Evolutionary conservation across 306 rosid species (phyloP).

Genomic region (Trichosanthes cucumerina): DNA sequence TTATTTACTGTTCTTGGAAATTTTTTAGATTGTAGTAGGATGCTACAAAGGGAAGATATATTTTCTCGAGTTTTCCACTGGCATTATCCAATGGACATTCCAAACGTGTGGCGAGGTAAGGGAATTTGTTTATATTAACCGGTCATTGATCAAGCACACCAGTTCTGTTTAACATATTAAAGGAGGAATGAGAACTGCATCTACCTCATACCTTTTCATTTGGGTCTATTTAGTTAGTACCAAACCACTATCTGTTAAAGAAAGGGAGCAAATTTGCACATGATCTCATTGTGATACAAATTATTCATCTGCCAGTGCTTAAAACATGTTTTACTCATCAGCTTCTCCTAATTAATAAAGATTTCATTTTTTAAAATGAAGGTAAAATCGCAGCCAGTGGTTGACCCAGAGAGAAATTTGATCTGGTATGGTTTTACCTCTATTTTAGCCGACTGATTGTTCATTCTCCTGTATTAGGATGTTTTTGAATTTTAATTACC

Average conservation of each 20-base stretch:
- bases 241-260: not conserved
- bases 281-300: not conserved
- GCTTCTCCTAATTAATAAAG: constrained; percentile 10
- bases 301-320: not conserved
- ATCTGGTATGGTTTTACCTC: constrained; percentile 36
- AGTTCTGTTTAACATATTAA: not conserved
- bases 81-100: constrained; percentile 65
- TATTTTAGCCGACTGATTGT: not conserved
- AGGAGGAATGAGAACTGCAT: not conserved
- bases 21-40: constrained; percentile 77
- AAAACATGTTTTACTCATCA: not conserved
- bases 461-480: not conserved
- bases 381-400: constrained; percentile 86
- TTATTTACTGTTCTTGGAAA: not conserved
- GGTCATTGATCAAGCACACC: not conserved
- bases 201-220: not conserved
- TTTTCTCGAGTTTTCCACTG: constrained; percentile 61
- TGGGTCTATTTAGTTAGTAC: not conserved
- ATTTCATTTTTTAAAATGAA: constrained; percentile 27
- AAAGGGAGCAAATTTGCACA: not conserved
- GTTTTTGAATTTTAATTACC: not conserved
- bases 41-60: constrained; percentile 81
- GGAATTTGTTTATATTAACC: not conserved
- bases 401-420: constrained; percentile 49
- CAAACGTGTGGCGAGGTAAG: constrained; percentile 84